These are phyloP conservation scores for Fusarium chlamydosporum DNA, from an alignment of 2,329 filamentous ascomycete genomes.

Conservation along the genomic window DNA sequence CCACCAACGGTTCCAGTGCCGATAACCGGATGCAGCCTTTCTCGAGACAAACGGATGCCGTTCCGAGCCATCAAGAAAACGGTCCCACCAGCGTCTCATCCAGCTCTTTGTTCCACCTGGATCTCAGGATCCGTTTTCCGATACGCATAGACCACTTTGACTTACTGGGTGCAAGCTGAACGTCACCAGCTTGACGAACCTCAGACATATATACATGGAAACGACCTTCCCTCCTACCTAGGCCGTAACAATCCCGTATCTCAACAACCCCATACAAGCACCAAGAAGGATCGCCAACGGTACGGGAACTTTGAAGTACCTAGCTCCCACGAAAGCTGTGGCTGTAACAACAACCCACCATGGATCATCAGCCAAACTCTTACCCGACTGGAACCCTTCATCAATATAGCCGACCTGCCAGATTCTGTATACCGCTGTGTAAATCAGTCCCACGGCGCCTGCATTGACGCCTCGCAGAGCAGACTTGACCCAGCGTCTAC, in stretches of 20 bases:
- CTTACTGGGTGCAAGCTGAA: too few relatives aligned
- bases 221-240: fast-evolving
- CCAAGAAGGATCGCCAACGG: slow-evolving; percentile 13
- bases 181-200: too few relatives aligned
- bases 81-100: not conserved
- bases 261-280: slow-evolving; percentile 18
- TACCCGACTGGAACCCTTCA: slow-evolving; percentile 62
- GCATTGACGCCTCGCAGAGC: slow-evolving; percentile 71
- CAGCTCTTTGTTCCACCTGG: too few relatives aligned
- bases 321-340: slow-evolving; percentile 38
- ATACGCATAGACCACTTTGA: too few relatives aligned
- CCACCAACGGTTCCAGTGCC: not conserved
- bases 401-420: slow-evolving; percentile 74
- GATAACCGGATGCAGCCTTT: not conserved
- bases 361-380: slow-evolving; percentile 69
- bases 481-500: slow-evolving; percentile 62
- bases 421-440: slow-evolving; percentile 73
- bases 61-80: slow-evolving; percentile 5
- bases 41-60: slow-evolving; percentile 8
- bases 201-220: fast-evolving
- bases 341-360: slow-evolving; percentile 75
- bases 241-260: slow-evolving; percentile 12
- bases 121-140: too few relatives aligned
- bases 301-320: slow-evolving; percentile 8
- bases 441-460: slow-evolving; percentile 72